Evolutionary conservation across 305 asterid genomes (phyloP), one percentile per base, ranked within the genome.

Genomic region (Rubia occidens): DNA sequence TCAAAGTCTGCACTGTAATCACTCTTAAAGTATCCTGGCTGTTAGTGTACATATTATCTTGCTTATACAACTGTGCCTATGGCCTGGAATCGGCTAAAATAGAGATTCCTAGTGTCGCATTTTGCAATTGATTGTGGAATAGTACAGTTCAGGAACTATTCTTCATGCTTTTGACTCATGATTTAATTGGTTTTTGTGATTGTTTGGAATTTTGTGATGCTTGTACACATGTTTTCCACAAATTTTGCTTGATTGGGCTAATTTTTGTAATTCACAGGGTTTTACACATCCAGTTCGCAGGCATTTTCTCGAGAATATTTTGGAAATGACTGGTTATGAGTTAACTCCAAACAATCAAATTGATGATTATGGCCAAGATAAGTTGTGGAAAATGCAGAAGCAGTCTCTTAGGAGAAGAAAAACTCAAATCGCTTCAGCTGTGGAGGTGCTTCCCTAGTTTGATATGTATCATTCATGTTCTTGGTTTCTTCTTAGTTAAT

Each of bases 341-440:
- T 81, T 91, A 83, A 89, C 87, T 62, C 78, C 87, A 59, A 82
- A 83, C 74, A 91, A 91, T 82, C 97, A 91, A 83, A 89, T 91
- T 74, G 97, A 91, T 81, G 87, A 91, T 85, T 91, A 91, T 78
- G 97, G 97, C 68, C 87, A 89, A 87, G 97, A 91, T 78, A 91
- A 91, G 88, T 73, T 69, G 79, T 91, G 96, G 96, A 91, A 91
- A 85, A 91, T 85, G 91, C 95, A 91, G 87, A 89, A 82, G 80
- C 97, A 91, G 84, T 62, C 83, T 75, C 76, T 86, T 65, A 75
- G 84, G 78, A 89, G 80, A 80, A 86, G 88, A 78, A 91, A 91
- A 81, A 89, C 96, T 71, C 97, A 86, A 82, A 89, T 91, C 80
- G 91, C 97, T 81, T 87, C 95, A 76, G 79, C 87, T 75, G 97